A percentile compares a stretch with the other conserved stretches of the same genome.
Evolutionary conservation across 192 early-diverging fungal species (phyloP).

Genomic region (Gryganskiella cystojenkinii): DNA sequence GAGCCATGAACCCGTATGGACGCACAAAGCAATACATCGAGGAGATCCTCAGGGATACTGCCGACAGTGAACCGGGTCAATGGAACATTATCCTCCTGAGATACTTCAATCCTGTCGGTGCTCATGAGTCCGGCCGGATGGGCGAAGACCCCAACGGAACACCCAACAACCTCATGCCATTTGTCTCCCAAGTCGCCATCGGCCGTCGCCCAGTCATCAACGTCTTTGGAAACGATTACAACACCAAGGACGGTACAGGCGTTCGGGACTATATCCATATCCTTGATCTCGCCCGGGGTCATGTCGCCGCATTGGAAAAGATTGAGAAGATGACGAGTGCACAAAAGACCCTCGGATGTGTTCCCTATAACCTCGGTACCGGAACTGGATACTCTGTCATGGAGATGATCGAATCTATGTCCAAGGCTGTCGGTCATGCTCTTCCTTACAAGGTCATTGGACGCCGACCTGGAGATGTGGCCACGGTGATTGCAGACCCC

Average conservation of each 20-base stretch:
- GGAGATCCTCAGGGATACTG: conserved; percentile 71
- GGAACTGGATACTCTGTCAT: conserved; percentile 91
- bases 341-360: conserved; percentile 61
- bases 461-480: conserved; percentile 85
- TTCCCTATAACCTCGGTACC: conserved; percentile 90
- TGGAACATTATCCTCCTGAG: conserved; percentile 74
- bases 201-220: conserved; percentile 86
- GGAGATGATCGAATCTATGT: conserved; percentile 89
- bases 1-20: conserved; percentile 90
- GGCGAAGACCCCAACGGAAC: conserved; percentile 91
- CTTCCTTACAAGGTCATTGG: conserved; percentile 74
- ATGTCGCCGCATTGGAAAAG: conserved; percentile 88
- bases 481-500: conserved; percentile 85
- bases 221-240: conserved; percentile 95
- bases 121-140: conserved; percentile 90
- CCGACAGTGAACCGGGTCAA: conserved; percentile 42
- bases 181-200: conserved; percentile 88
- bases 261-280: conserved; percentile 98
- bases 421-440: conserved; percentile 79
- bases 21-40: conserved; percentile 91
- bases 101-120: conserved; percentile 99
- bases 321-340: conserved; percentile 52
- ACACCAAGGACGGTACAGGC: conserved; percentile 92
- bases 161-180: conserved; percentile 96
- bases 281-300: conserved; percentile 89